Base-by-base conservation (phyloP, 768 basidiomycete genomes). In the Boletales sp. region DNA sequence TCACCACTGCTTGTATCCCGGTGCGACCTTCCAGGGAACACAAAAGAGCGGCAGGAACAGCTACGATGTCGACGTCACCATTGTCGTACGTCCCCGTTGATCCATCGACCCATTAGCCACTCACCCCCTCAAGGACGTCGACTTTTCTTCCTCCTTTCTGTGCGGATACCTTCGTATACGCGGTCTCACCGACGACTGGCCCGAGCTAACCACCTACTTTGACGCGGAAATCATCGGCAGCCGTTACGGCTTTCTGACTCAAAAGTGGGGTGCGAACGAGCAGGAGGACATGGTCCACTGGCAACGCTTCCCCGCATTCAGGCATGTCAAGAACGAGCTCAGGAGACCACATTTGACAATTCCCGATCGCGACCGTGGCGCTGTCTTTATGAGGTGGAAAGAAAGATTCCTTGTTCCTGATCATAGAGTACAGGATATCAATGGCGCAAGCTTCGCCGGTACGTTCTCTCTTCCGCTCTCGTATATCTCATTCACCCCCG, bases 331-430 rank as follows among this genome's bases (percentile, higher is more conserved):
- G 65, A 75, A 80, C 52, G 90, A 94, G 61, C 78, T 94, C 55
- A 81, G 84, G 64, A 76, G 81, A 62, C 91, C 92, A 0, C 78
- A 84, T 54, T 61, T 90, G 67, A 90, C 88, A 37, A 84, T 95
- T 62, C 71, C 80, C 41, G 87, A 88, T 61, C 75, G 86, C 37
- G 84, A 87, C 60, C 79, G 86, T 43, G 86, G 86, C 2, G 86
- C 86, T 21, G 83, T 94, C 30, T 98, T 97, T 66, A 92, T 98
- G 87, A 77, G 95, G 53, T 94, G 93, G 88, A 98, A 98, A 71
- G 95, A 98, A 71, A 77, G 86, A 61, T 97, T 96, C 70, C 74
- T 98, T 46, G 90, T 97, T n/a, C 94, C 94, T 3, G 90, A 94
- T 67, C 90, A 94, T 71, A 82, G 85, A 51, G 90, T 95, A 30